Percentiles rank a stretch among this genome's conserved stretches.
Evolutionary conservation across 148 eudicot genomes (phyloP).

Genomic region (Spergularia bocconei): DNA sequence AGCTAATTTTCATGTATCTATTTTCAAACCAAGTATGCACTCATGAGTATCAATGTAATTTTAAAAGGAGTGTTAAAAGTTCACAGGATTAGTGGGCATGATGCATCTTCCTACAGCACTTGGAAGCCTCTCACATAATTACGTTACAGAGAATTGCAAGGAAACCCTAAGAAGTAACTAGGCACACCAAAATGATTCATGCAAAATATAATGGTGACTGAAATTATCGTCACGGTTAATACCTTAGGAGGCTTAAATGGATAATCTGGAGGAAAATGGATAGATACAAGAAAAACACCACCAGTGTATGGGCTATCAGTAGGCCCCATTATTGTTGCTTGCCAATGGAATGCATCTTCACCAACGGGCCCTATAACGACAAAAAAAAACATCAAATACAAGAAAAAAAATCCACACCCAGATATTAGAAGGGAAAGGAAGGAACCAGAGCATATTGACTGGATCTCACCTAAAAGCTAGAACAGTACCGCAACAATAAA

Average conservation of each 20-base stretch:
- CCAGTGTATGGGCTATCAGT: conserved; percentile 34
- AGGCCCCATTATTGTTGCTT: conserved; percentile 42
- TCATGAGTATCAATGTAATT: too few relatives aligned
- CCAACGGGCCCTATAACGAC: conserved; percentile 31
- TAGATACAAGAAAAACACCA: conserved; percentile 35
- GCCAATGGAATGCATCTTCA: conserved; percentile 39
- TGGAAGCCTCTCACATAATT: too few relatives aligned
- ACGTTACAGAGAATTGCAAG: too few relatives aligned
- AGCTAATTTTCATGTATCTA: too few relatives aligned
- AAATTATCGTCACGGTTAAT: background rate
- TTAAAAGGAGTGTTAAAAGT: too few relatives aligned
- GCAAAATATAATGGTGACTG: background rate
- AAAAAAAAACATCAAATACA: background rate
- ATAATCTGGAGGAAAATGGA: conserved; percentile 36
- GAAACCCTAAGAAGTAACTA: background rate
- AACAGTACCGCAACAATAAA: too few relatives aligned
- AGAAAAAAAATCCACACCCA: background rate
- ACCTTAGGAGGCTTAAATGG: conserved; percentile 41
- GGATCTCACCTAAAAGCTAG: too few relatives aligned
- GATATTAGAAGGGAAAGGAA: background rate
- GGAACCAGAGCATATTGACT: too few relatives aligned
- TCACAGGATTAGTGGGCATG: too few relatives aligned
- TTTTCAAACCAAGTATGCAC: too few relatives aligned
- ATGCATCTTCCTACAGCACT: too few relatives aligned
- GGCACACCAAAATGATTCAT: background rate